Percentiles rank a stretch among this genome's conserved stretches.
Conservation (phyloP, 352 stramenopile species). For the Pythium aristosporum region DNA sequence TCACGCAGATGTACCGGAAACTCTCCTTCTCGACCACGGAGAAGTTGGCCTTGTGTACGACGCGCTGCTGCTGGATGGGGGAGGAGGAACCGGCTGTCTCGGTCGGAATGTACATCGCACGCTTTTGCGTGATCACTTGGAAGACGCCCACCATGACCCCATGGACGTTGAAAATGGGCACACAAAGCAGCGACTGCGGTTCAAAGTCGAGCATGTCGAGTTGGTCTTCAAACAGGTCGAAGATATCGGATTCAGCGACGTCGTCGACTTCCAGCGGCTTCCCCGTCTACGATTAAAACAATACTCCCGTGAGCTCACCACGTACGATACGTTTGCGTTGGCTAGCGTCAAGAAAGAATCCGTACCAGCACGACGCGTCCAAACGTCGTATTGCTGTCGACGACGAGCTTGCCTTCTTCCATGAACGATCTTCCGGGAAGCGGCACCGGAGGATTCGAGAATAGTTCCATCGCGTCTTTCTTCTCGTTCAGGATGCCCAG, state of each 20-base stretch:
- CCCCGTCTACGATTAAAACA: conserved; percentile 39
- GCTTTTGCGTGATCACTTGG: conserved; percentile 37
- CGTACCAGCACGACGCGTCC: conserved; percentile 60
- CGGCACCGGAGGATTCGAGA: conserved; percentile 57
- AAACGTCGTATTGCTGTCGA: conserved; percentile 66
- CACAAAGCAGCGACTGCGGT: conserved; percentile 47
- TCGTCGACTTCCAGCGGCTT: conserved; percentile 53
- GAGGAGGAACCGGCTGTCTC: neutral
- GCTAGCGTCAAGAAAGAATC: too few relatives aligned
- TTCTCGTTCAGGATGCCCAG: conserved; percentile 63
- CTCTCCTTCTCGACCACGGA: conserved; percentile 47
- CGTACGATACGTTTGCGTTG: neutral
- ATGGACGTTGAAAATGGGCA: conserved; percentile 71
- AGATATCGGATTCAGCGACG: conserved; percentile 45
- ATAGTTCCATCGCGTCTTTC: conserved; percentile 57
- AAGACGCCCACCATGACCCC: conserved; percentile 55
- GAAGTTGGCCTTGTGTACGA: conserved; percentile 23
- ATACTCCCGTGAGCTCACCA: neutral
- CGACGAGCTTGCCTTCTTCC: conserved; percentile 50
- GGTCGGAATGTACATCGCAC: too few relatives aligned
- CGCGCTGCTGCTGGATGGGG: neutral
- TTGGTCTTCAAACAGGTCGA: conserved; percentile 69
- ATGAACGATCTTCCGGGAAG: conserved; percentile 47
- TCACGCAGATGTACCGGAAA: conserved; percentile 41
- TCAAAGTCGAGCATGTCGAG: conserved; percentile 68